Percentiles rank a stretch among this genome's conserved stretches.
Evolutionary conservation across 2,329 filamentous ascomycete species (phyloP).

Genomic region (Chrysosporium queenslandicum): DNA sequence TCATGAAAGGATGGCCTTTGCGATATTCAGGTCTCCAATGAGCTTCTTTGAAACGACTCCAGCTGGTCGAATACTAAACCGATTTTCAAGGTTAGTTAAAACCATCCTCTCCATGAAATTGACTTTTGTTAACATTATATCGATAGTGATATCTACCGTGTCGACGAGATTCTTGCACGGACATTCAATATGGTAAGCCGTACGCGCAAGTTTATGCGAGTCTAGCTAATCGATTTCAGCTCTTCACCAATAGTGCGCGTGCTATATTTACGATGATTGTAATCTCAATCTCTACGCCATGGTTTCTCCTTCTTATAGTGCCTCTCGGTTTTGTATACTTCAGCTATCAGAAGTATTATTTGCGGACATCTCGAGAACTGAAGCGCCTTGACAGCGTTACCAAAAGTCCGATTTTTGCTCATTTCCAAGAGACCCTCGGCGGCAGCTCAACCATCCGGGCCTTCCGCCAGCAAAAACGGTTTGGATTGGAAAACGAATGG

Average conservation of each 20-base stretch:
- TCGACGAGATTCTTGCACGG: slow-evolving; percentile 87
- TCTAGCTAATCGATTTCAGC: slow-evolving; percentile 30
- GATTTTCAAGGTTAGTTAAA: slow-evolving; percentile 72
- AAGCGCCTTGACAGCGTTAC: slow-evolving; percentile 94
- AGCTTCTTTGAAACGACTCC: slow-evolving; percentile 97
- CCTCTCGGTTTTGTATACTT: slow-evolving; percentile 74
- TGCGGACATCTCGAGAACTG: slow-evolving; percentile 88
- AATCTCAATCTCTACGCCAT: slow-evolving; percentile 70
- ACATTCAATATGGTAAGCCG: slow-evolving; percentile 84
- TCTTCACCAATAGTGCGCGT: slow-evolving; percentile 65
- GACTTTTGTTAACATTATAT: neutral
- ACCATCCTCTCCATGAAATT: too few species aligned
- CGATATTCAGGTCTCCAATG: slow-evolving; percentile 97
- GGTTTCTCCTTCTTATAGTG: slow-evolving; percentile 69
- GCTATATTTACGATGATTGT: slow-evolving; percentile 77
- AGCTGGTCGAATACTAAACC: slow-evolving; percentile 88
- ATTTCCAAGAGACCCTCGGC: slow-evolving; percentile 94
- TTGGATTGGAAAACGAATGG: slow-evolving; percentile 92
- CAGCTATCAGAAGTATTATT: slow-evolving; percentile 93
- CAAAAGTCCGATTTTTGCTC: slow-evolving; percentile 90
- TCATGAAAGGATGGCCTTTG: slow-evolving; percentile 92
- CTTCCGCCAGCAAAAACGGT: slow-evolving; percentile 78
- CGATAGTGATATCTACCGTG: slow-evolving; percentile 48
- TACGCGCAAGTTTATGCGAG: neutral
- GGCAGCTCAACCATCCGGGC: slow-evolving; percentile 93